Evolutionary conservation across 805 yeast genomes (phyloP).

Genomic region (Candida michaelii): DNA sequence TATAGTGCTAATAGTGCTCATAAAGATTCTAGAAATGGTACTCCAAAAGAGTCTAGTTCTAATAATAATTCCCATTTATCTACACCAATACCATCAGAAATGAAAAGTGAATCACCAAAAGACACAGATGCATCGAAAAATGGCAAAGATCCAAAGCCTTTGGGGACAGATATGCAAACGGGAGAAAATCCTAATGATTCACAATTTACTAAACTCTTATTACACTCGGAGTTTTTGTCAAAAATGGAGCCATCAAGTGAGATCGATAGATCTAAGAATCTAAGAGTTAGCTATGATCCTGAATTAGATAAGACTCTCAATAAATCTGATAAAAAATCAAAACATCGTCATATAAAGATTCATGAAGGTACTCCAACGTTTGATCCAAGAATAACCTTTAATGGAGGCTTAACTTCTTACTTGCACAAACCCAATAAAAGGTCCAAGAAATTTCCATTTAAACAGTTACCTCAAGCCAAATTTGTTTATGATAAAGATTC

Average conservation of each 20-base stretch:
- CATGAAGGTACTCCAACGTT: slow-evolving; percentile 20
- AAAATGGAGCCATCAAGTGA: slow-evolving; percentile 4
- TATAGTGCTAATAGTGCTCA: background rate
- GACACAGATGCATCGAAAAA: background rate
- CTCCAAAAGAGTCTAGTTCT: background rate
- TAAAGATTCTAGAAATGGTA: slow-evolving; percentile 1
- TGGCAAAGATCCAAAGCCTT: background rate
- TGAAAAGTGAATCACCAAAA: slow-evolving; percentile 3
- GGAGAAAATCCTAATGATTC: slow-evolving; percentile 34
- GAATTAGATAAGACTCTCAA: slow-evolving; percentile 36
- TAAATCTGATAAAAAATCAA: slow-evolving; percentile 31
- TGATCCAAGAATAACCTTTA: slow-evolving; percentile 44
- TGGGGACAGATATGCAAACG: slow-evolving; percentile 34
- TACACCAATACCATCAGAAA: background rate
- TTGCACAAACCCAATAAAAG: slow-evolving; percentile 38
- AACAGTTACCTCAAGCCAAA: slow-evolving; percentile 42
- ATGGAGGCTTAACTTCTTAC: slow-evolving; percentile 22
- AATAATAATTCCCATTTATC: background rate
- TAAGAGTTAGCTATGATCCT: slow-evolving; percentile 52
- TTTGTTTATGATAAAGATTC: slow-evolving; percentile 67
- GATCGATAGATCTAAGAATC: slow-evolving; percentile 27
- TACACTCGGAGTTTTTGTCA: slow-evolving; percentile 24
- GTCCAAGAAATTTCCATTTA: slow-evolving; percentile 42
- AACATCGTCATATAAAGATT: slow-evolving; percentile 41
- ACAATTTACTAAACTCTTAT: slow-evolving; percentile 28